Base-by-base conservation (phyloP, 257 asterid genomes). In the Echites panduratus region DNA sequence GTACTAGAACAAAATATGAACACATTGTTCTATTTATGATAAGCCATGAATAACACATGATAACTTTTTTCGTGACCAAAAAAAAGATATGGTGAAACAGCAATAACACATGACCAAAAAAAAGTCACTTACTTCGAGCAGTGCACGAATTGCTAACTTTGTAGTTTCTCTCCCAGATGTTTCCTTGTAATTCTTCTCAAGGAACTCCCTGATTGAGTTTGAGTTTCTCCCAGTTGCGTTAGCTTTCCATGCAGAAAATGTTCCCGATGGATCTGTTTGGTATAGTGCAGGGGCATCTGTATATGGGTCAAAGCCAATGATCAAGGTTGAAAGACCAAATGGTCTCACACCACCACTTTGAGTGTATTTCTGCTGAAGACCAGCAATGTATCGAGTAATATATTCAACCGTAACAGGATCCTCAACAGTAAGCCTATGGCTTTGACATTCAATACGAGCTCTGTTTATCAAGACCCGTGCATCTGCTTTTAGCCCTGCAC, bases 301-400 rank as follows among this genome's bases (percentile, higher is more conserved):
- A 85, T 94, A 89, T n/a, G 99, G 99, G 81, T 94, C 99, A 77
- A 94, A 94, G 63, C 99, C 99, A 79, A 94, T 84, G 53, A 94
- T 94, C 93, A 94, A 86, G 79, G 99, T 94, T 44, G 99, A 94
- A 75, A 94, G 97, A 41, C 99, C 97, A 86, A 91, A 94, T 68
- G 99, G 99, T 70, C 99, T 88, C 54, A 94, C 99, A 79, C 99
- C 98, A 78, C 99, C 99, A 86, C 99, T 94, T 81, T 94, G 99
- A 5, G 99, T 94, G 85, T 94, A 94, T 85, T 94, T 94, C 76
- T 94, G 99, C 89, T 94, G 99, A 79, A 94, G 98, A 27, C 99
- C 99, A 82, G 98, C 98, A 69, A 94, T 88, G 70, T 91, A 94
- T 19, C 99, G 99, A 72, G 99, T 94, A 74, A 94, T 91, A 82